These are phyloP conservation scores for Candida methanosorbosa DNA, from an alignment of 805 yeast species.

Conservation along the genomic window DNA sequence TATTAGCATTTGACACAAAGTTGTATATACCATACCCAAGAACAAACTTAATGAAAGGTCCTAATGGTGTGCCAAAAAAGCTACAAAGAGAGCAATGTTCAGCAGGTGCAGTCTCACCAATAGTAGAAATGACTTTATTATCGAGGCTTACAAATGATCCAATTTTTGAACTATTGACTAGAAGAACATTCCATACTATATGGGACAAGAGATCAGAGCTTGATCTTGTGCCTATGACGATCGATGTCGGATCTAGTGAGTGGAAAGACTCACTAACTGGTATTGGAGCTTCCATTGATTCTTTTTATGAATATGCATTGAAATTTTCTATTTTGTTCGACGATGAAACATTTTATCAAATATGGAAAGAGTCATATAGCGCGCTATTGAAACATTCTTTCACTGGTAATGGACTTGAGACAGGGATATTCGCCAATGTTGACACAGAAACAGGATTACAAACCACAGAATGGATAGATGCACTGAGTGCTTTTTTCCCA, in stretches of 20 bases:
- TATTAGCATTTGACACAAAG: slow-evolving; percentile 60
- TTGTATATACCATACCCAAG: slow-evolving; percentile 73
- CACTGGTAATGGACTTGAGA: slow-evolving; percentile 9
- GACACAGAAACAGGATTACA: slow-evolving; percentile 42
- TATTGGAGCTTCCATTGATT: slow-evolving; percentile 86
- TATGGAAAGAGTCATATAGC: slow-evolving; percentile 55
- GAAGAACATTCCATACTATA: slow-evolving; percentile 53
- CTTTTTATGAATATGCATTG: slow-evolving; percentile 82
- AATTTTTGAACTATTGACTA: slow-evolving; percentile 54
- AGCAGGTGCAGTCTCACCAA: slow-evolving; percentile 80
- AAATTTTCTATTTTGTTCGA: slow-evolving; percentile 70
- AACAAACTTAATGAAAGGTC: slow-evolving; percentile 54
- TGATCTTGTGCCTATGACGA: slow-evolving; percentile 70
- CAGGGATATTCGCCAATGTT: slow-evolving; percentile 37
- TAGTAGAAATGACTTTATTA: slow-evolving; percentile 70
- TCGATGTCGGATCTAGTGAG: slow-evolving; percentile 32
- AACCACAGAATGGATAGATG: slow-evolving; percentile 68
- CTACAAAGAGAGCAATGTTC: slow-evolving; percentile 65
- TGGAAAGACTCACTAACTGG: slow-evolving; percentile 58
- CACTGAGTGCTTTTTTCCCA: slow-evolving; percentile 82
- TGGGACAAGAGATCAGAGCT: slow-evolving; percentile 61
- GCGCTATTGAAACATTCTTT: slow-evolving; percentile 49
- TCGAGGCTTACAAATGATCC: slow-evolving; percentile 70
- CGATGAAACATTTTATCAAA: slow-evolving; percentile 37
- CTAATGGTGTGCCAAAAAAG: slow-evolving; percentile 31